Evolutionary conservation across 2,329 filamentous ascomycete species (phyloP), one percentile per base, ranked within the genome.

Genomic region (Tolypocladium tropicale): DNA sequence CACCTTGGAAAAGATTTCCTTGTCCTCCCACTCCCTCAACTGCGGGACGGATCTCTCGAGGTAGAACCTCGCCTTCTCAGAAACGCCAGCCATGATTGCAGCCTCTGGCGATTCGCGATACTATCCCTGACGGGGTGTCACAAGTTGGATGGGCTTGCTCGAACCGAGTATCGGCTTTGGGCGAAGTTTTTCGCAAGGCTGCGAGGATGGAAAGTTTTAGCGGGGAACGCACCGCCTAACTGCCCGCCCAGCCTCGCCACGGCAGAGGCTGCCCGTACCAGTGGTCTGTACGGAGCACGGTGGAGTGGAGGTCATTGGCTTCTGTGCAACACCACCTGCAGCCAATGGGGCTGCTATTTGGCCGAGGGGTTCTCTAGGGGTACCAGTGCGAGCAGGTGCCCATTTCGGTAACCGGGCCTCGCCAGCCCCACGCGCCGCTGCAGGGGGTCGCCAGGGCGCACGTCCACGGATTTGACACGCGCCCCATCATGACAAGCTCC

Each of bases 31-130:
- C 66, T 96, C 91, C 60, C 91, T 90, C 56, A 99, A 81, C 71
- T 97, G 92, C 18, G 92, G 90, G 48, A 96, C 89, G 2, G 89
- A 88, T 63, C 93, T 88, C 76, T 99, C 94, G 61, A 97, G 82
- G 72, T 89, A 96, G 74, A 93, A 97, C 57, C 93, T 89, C 56
- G 93, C 94, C 74, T 96, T 97, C 68, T 97, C 94, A 60, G 89
- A 87, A 57, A 94, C 86, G 46, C 84, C 87, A 1, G 91, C 83
- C 90, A 96, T 95, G 58, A 53, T 25, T n/a, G 6, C 12, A 54
- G 49, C 46, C 28, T 21, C 28, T 10, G 37, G 23, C n/a, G 16
- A 16, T 43, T 6, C 32, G 23, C 18, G 18, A 11, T n/a, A n/a
- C n/a, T n/a, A n/a, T n/a, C 33, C 36, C 23, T 36, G 28, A 18